These are phyloP conservation scores for Colletotrichum australisinense DNA, from an alignment of 2,329 filamentous ascomycete genomes.

Conservation along the genomic window DNA sequence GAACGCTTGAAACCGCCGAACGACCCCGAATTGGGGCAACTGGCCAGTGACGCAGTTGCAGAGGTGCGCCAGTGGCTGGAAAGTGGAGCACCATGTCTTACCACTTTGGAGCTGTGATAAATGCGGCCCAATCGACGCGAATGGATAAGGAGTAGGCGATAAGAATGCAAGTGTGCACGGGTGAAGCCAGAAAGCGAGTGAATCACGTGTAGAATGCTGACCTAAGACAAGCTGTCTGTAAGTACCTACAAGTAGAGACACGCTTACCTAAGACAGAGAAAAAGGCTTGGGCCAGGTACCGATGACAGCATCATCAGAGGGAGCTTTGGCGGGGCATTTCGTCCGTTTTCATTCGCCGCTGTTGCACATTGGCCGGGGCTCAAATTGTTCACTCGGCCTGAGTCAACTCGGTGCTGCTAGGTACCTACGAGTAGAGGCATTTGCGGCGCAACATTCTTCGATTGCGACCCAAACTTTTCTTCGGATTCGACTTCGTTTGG, in stretches of 20 bases:
- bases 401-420: slow-evolving; percentile 14
- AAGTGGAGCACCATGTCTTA: neutral
- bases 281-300: too few species aligned
- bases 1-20: slow-evolving; percentile 31
- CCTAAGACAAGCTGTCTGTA: slow-evolving; percentile 7
- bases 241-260: too few species aligned
- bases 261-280: neutral
- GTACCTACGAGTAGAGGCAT: neutral
- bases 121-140: neutral
- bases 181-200: neutral
- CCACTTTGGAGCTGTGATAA: neutral
- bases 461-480: slow-evolving; percentile 9
- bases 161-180: neutral
- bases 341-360: slow-evolving; percentile 28
- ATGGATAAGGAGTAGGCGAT: neutral
- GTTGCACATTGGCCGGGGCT: neutral
- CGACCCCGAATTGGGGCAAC: slow-evolving; percentile 7
- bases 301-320: slow-evolving; percentile 3
- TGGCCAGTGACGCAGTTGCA: slow-evolving; percentile 4
- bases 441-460: neutral
- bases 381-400: slow-evolving; percentile 29
- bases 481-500: neutral
- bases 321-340: slow-evolving; percentile 24
- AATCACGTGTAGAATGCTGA: slow-evolving; percentile 22
- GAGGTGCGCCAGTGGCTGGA: neutral